Evolutionary conservation across 1,139 yeast species (phyloP), one percentile per base, ranked within the genome.

Genomic region (Geotrichum europaeum): DNA sequence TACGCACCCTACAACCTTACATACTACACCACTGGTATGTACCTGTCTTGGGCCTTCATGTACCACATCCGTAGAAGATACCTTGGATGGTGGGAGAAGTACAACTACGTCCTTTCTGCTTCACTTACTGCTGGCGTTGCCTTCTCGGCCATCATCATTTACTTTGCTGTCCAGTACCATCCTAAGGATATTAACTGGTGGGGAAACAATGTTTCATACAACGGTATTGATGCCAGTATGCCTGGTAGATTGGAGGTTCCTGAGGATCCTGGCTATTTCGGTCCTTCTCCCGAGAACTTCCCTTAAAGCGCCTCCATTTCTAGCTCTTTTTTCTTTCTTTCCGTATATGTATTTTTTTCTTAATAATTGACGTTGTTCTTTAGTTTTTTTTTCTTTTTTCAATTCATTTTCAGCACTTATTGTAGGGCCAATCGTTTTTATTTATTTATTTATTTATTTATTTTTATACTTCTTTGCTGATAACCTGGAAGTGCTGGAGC

Each of bases 1-100:
- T 66, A 63, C 64, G 60, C 77, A 25, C 87, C 88, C 7, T 82
- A 80, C 66, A 83, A 82, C 69, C 67, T 84, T 62, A 75, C 78
- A 71, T 84, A 82, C 71, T 75, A 73, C 78, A 81, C 65, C 66
- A 49, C 81, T 84, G 63, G 87, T 82, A 2, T 73, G 84, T 22
- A 81, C 82, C 71, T 36, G 69, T 84, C 58, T 81, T 84, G 50
- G 78, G 84, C 72, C 82, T 84, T 67, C 78, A 84, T 1, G 83
- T 84, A 9, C 84, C 81, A 65, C 80, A 78, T 62, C 65, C 66
- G 55, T 77, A 77, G 12, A 74, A 76, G 30, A 68, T 53, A 70
- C 13, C 62, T 52, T 60, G 66, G 65, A 61, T 84, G 87, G 87
- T 84, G 87, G 87, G 84, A 67, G 87, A 79, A 63, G 95, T 88